Base-by-base conservation (phyloP, 495 filamentous ascomycete genomes). In the Penicillium crystallinum region DNA sequence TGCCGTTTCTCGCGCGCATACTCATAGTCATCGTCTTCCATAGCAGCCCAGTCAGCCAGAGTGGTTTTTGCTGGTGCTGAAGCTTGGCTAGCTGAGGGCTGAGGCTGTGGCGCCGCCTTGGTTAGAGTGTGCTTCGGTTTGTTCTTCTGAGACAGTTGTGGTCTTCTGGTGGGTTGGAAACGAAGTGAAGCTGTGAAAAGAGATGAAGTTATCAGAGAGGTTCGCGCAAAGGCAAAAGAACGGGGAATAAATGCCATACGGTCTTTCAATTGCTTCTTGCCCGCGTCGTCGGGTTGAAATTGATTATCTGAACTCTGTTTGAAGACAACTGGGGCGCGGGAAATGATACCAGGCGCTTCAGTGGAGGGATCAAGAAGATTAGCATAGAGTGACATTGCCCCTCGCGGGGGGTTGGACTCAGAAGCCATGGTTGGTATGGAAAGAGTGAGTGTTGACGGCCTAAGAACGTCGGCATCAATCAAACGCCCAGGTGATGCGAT, bases 131-230 rank as follows among this genome's bases (percentile, higher is more conserved):
- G 64, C 64, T 82, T 84, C 1, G 84, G 62, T 62, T 91, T 96
- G 3, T 82, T 66, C 60, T 90, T 95, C 62, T 85, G 83, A 29
- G 81, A 52, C 46, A 80, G 65, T 52, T 95, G 89, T 18, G 91
- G 91, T 58, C 87, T 69, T 64, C 82, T 88, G 33, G 83, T 87
- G 35, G 91, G 91, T 65, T 96, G 92, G 72, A 96, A 96, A 63
- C 87, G 86, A 54, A 97, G 77, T 61, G 89, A 82, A 70, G 79
- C 84, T 85, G 65, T 51, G 53, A 53, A 64, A 29, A 43, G 65
- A 66, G 37, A 63, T 66, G 58, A 64, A 60, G 23, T 27, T n/a
- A 75, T 83, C 72, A 84, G 77, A 70, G 52, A 60, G 44, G 55
- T 61, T 64, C 58, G 53, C 54, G 34, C 65, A 55, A 48, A 51